phyloP scores from a whole-genome alignment of 768 basidiomycete species.

The Suillus hirtellus region DNA sequence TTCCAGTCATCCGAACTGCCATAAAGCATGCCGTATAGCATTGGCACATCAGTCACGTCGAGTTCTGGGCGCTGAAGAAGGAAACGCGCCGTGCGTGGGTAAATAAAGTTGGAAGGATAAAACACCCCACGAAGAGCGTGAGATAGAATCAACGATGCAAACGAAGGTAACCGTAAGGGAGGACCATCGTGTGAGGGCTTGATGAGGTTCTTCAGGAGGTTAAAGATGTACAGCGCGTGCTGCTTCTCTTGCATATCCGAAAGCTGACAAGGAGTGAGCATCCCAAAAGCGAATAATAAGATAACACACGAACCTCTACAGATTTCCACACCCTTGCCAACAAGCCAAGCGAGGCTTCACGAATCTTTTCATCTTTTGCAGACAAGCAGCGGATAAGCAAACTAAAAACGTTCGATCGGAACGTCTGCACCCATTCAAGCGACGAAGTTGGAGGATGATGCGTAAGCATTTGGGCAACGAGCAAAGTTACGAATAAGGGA shows the following conservation, averaged over 20 bases:
- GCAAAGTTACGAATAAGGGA: conserved; percentile 69
- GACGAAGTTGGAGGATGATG: conserved; percentile 58
- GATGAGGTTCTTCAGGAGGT: conserved; percentile 60
- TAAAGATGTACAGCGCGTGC: conserved; percentile 71
- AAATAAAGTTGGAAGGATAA: conserved; percentile 86
- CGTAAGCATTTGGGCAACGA: conserved; percentile 66
- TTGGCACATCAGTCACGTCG: conserved; percentile 82
- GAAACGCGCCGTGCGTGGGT: conserved; percentile 84
- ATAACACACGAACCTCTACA: conserved; percentile 54
- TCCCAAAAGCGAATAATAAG: neutral
- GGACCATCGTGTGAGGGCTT: conserved; percentile 39
- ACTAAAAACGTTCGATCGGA: conserved; percentile 77
- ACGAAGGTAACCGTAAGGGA: conserved; percentile 67
- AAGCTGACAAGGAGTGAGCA: conserved; percentile 31
- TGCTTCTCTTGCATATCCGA: conserved; percentile 78
- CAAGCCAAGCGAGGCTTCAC: conserved; percentile 61
- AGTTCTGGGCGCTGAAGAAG: conserved; percentile 85
- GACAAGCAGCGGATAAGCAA: conserved; percentile 74
- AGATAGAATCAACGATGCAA: conserved; percentile 76
- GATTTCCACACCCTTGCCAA: conserved; percentile 59
- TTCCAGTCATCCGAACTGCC: conserved; percentile 78
- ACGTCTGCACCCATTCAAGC: conserved; percentile 58
- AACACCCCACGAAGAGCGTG: conserved; percentile 83
- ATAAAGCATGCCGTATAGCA: conserved; percentile 88
- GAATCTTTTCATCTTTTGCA: conserved; percentile 57